phyloP scores from a whole-genome alignment of 2,329 filamentous ascomycete species.

The Colletotrichum siamense region DNA sequence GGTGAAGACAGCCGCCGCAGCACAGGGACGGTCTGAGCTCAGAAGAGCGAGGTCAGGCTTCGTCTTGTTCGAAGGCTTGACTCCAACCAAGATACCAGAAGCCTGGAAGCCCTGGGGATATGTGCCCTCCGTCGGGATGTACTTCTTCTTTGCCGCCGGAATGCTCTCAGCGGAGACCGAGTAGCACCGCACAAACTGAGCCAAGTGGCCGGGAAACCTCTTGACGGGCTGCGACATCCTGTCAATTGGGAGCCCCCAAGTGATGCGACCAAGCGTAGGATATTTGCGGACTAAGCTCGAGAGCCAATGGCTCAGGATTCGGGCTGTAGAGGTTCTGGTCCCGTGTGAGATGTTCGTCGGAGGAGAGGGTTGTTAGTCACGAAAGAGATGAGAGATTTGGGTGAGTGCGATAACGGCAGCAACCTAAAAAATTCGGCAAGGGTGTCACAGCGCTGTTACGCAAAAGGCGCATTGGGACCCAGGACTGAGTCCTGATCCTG shows the following conservation, averaged over 20 bases:
- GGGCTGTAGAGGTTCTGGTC: neutral
- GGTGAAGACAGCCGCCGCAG: slow-evolving; percentile 92
- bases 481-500: neutral
- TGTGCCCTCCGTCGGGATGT: slow-evolving; percentile 81
- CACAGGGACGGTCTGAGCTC: slow-evolving; percentile 83
- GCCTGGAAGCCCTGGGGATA: slow-evolving; percentile 92
- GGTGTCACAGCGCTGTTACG: neutral
- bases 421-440: slow-evolving; percentile 5
- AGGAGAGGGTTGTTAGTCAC: neutral
- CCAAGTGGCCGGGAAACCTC: slow-evolving; percentile 20
- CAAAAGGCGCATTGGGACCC: neutral
- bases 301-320: slow-evolving; percentile 14
- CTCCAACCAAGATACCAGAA: slow-evolving; percentile 87
- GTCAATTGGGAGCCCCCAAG: neutral
- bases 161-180: slow-evolving; percentile 66
- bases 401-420: slow-evolving; percentile 15
- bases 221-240: slow-evolving; percentile 21
- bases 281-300: neutral
- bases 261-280: neutral
- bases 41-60: slow-evolving; percentile 92
- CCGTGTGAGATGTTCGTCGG: neutral
- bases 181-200: slow-evolving; percentile 50
- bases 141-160: slow-evolving; percentile 85
- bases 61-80: slow-evolving; percentile 90
- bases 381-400: slow-evolving; percentile 9